These are phyloP conservation scores for Euphorbia celastroides DNA, from an alignment of 441 rosid genomes.

Conservation along the genomic window DNA sequence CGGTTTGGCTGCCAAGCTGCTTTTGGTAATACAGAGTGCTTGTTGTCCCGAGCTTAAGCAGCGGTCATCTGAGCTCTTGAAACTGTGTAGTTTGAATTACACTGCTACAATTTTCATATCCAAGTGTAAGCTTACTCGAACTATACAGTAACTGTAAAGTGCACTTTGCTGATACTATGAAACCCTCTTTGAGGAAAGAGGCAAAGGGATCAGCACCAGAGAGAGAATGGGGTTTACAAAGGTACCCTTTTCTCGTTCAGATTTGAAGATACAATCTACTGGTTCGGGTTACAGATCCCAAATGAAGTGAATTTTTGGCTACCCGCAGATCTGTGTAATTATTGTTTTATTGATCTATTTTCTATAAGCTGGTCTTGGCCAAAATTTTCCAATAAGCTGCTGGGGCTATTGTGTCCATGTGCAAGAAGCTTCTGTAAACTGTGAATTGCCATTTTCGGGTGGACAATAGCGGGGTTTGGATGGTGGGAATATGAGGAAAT, in stretches of 20 bases:
- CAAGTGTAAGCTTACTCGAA: conserved; percentile 83
- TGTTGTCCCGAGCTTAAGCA: conserved; percentile 70
- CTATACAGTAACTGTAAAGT: conserved; percentile 46
- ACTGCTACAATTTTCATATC: conserved; percentile 67
- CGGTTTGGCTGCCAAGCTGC: conserved; percentile 78
- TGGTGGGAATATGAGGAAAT: background rate
- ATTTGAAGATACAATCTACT: background rate
- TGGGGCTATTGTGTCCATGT: background rate
- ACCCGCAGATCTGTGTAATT: background rate
- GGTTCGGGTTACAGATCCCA: background rate
- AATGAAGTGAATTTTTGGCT: background rate
- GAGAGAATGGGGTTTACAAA: background rate
- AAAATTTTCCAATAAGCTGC: background rate
- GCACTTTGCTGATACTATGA: conserved; percentile 15
- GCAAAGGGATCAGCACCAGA: background rate
- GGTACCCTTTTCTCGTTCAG: background rate
- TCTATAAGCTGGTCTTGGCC: conserved; percentile 15
- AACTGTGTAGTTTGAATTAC: conserved; percentile 77
- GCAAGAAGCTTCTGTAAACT: conserved; percentile 6
- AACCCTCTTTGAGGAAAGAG: background rate
- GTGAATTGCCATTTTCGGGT: background rate
- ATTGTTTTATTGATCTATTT: conserved; percentile 8
- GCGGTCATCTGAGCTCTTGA: conserved; percentile 70
- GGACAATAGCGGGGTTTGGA: background rate
- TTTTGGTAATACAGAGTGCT: conserved; percentile 82